Evolutionary conservation across 495 filamentous ascomycete species (phyloP).

Genomic region (Lichenothelia convexa): DNA sequence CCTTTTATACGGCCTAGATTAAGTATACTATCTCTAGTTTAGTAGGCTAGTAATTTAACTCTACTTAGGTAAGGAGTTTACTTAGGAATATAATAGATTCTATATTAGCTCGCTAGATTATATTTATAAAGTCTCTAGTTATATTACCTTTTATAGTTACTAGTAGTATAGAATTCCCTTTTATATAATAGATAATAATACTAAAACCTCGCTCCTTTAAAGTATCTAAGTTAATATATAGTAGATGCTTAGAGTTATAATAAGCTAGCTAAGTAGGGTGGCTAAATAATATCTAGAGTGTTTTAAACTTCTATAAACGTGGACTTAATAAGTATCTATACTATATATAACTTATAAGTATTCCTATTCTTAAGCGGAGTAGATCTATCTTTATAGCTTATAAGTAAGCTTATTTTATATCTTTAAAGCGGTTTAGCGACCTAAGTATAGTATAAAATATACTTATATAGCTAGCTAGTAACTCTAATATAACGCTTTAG

Average conservation of each 20-base stretch:
- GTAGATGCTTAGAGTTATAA: neutral
- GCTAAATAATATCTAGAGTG: slow-evolving; percentile 1
- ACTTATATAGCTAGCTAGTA: slow-evolving; percentile 2
- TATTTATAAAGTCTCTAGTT: neutral
- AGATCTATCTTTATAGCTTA: no score
- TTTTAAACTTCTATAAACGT: neutral
- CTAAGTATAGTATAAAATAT: slow-evolving; percentile 1
- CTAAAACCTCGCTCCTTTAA: slow-evolving; percentile 1
- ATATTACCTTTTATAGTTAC: neutral
- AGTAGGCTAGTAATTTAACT: slow-evolving; percentile 4
- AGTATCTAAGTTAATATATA: slow-evolving; percentile 4
- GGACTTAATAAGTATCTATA: neutral
- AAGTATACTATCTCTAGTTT: slow-evolving; percentile 2
- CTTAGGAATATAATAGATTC: slow-evolving; percentile 2
- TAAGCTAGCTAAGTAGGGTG: no score
- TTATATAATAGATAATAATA: slow-evolving; percentile 3
- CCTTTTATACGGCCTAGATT: slow-evolving; percentile 2
- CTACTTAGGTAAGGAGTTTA: neutral
- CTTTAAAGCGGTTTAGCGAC: slow-evolving; percentile 3
- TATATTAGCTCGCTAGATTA: neutral
- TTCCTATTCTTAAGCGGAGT: neutral
- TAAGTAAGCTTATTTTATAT: slow-evolving; percentile 4
- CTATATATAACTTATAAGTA: slow-evolving; percentile 1
- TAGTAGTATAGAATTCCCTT: slow-evolving; percentile 1
- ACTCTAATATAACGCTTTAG: slow-evolving; percentile 3